Conservation (phyloP, 164 flowering plant genomes). For the grape (Vitis vinifera) region DNA sequence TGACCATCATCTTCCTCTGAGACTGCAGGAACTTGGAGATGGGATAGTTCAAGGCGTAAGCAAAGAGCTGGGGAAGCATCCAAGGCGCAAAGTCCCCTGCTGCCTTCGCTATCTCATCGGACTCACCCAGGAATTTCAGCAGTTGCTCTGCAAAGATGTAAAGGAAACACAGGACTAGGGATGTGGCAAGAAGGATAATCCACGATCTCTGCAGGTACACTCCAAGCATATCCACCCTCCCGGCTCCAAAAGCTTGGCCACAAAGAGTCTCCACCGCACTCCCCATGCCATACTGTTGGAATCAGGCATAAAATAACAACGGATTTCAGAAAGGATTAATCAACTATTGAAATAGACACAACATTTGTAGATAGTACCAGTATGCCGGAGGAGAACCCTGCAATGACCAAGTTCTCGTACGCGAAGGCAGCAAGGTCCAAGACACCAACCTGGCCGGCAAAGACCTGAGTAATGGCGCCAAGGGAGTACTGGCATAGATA, state of each 20-base stretch:
- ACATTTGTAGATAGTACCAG: conserved; percentile 30
- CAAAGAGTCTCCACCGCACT: conserved; percentile 88
- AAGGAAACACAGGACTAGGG: conserved; percentile 28
- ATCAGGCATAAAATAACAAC: too few species aligned
- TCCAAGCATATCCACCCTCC: conserved; percentile 69
- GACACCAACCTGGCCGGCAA: conserved; percentile 70
- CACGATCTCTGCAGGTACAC: conserved; percentile 86
- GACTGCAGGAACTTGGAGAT: conserved; percentile 68
- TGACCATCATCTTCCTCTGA: conserved; percentile 67
- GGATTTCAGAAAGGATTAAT: too few species aligned
- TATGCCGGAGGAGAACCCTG: conserved; percentile 65
- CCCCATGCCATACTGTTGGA: conserved; percentile 74
- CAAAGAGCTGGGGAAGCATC: conserved; percentile 76
- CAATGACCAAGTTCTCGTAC: conserved; percentile 67
- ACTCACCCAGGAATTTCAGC: conserved; percentile 50
- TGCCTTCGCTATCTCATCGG: conserved; percentile 39
- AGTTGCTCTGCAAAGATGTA: conserved; percentile 55
- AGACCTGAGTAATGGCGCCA: conserved; percentile 69
- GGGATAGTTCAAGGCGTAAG: conserved; percentile 65
- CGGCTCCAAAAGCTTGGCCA: conserved; percentile 87
- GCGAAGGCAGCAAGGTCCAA: conserved; percentile 74
- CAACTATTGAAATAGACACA: neutral
- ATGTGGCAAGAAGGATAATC: conserved; percentile 60
- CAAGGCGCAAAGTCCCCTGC: conserved; percentile 59
- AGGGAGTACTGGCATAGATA: conserved; percentile 64